Conservation (phyloP, 129 eudicot species). For the Saussurea involucrata region DNA sequence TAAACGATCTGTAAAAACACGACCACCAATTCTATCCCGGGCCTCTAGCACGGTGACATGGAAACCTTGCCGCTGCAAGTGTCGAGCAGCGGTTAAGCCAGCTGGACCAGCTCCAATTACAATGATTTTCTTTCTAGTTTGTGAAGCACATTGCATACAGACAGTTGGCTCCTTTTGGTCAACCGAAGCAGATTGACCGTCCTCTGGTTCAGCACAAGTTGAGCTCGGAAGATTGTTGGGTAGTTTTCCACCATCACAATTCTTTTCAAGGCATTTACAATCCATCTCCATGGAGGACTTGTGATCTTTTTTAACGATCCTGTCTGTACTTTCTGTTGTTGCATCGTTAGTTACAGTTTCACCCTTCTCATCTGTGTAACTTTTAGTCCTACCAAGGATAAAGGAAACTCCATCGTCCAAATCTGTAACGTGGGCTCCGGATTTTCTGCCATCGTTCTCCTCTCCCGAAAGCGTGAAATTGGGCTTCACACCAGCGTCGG, state of each 20-base stretch:
- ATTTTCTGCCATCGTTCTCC: conserved; percentile 38
- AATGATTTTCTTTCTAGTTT: conserved; percentile 49
- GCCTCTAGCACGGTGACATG: conserved; percentile 84
- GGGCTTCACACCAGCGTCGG: conserved; percentile 38
- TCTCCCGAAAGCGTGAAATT: conserved; percentile 50
- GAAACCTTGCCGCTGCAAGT: conserved; percentile 89
- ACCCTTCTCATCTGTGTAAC: conserved; percentile 16
- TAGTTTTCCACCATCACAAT: conserved; percentile 18
- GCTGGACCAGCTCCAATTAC: conserved; percentile 98
- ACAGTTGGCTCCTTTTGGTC: conserved; percentile 25
- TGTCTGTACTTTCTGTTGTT: conserved; percentile 14
- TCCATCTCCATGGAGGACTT: conserved; percentile 18
- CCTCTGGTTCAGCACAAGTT: conserved; percentile 21
- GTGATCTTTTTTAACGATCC: not conserved
- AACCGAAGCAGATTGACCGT: not conserved
- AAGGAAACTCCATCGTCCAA: conserved; percentile 77
- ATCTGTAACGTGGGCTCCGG: conserved; percentile 41
- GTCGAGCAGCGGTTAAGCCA: conserved; percentile 96
- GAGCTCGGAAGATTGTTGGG: conserved; percentile 15
- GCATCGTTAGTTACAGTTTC: conserved; percentile 15
- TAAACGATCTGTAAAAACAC: conserved; percentile 82
- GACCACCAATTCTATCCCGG: conserved; percentile 93
- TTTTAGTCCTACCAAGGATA: conserved; percentile 53
- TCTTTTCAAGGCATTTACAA: conserved; percentile 28
- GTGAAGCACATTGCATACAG: conserved; percentile 32